These are phyloP conservation scores for Erigeron philadelphicus DNA, from an alignment of 140 eudicot species.

Conservation along the genomic window DNA sequence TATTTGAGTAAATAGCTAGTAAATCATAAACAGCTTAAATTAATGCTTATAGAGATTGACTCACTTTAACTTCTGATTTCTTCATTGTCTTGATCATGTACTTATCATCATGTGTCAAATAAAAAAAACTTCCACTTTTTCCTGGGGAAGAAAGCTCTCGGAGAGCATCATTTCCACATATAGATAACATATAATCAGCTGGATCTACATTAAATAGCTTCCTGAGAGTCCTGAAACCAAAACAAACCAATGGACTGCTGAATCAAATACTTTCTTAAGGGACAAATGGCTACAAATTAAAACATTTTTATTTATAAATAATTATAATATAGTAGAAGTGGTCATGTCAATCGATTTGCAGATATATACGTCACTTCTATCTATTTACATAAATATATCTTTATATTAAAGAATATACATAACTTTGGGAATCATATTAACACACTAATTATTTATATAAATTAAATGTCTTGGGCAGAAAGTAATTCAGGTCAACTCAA, in stretches of 20 bases:
- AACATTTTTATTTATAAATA: neutral
- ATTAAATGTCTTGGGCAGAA: too few species aligned
- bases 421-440: too few species aligned
- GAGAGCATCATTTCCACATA: slow-evolving; percentile 94
- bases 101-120: slow-evolving; percentile 80
- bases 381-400: too few species aligned
- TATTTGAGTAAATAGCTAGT: slow-evolving; percentile 1
- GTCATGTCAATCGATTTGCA: neutral
- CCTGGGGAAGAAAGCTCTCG: slow-evolving; percentile 98
- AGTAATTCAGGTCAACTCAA: too few species aligned
- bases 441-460: too few species aligned
- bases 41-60: slow-evolving; percentile 11
- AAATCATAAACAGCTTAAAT: neutral
- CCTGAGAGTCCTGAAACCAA: slow-evolving; percentile 73
- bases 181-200: slow-evolving; percentile 91
- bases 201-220: slow-evolving; percentile 89
- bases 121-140: slow-evolving; percentile 94
- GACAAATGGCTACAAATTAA: neutral
- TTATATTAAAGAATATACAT: too few species aligned
- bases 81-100: slow-evolving; percentile 97
- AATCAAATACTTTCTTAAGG: neutral
- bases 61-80: slow-evolving; percentile 87
- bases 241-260: neutral
- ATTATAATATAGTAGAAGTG: neutral
- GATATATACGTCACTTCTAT: neutral